Evolutionary conservation across 371 early-diverging fungal species (phyloP).

Genomic region (Coemansia sp.): DNA sequence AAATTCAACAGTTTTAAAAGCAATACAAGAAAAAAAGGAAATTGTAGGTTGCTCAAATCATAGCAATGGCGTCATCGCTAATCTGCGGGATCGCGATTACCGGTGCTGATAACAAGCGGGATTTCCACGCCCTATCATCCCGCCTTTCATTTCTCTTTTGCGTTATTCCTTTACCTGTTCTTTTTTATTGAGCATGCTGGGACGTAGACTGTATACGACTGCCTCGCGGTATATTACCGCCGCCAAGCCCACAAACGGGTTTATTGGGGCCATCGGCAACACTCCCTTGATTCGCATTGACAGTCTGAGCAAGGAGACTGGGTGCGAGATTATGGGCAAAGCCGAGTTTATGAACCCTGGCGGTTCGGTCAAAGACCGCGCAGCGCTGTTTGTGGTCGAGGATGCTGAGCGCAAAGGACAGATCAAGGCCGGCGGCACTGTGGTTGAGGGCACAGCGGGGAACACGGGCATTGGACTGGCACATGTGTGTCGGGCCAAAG

Average conservation of each 20-base stretch:
- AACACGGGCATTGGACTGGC: slow-evolving; percentile 97
- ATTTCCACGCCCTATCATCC: background rate
- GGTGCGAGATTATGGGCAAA: slow-evolving; percentile 86
- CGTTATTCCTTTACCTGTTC: background rate
- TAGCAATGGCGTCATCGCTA: background rate
- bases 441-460: slow-evolving; percentile 95
- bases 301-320: slow-evolving; percentile 76
- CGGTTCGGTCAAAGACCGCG: slow-evolving; percentile 95
- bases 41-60: no score
- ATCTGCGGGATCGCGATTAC: background rate
- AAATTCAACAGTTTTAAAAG: no score
- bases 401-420: slow-evolving; percentile 88
- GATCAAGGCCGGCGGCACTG: slow-evolving; percentile 86
- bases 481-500: slow-evolving; percentile 91
- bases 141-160: background rate
- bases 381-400: slow-evolving; percentile 88
- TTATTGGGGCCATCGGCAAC: slow-evolving; percentile 91
- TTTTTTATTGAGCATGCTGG: slow-evolving; percentile 19
- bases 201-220: slow-evolving; percentile 40
- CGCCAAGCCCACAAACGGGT: slow-evolving; percentile 63
- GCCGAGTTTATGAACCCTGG: slow-evolving; percentile 99
- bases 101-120: background rate
- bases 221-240: slow-evolving; percentile 36
- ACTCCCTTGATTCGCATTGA: slow-evolving; percentile 80
- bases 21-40: no score